A percentile compares a stretch with the other conserved stretches of the same genome.
Conservation (phyloP, 148 eudicot species). For the Bassia scoparia region DNA sequence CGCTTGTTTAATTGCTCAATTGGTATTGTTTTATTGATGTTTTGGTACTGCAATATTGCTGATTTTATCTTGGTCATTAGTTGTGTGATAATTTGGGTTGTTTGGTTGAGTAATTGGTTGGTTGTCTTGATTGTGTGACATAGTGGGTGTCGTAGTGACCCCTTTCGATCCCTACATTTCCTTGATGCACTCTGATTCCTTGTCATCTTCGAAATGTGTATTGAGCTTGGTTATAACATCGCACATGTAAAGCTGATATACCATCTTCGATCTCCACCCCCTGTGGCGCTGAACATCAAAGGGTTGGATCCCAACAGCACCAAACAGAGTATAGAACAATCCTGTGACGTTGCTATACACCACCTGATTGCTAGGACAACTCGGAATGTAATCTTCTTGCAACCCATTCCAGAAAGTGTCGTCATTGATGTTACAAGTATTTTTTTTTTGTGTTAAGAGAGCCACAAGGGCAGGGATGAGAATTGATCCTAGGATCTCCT, state of each 20-base stretch:
- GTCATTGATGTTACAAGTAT: neutral
- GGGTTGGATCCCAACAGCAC: neutral
- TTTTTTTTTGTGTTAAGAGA: no score
- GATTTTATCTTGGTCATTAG: no score
- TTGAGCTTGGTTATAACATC: neutral
- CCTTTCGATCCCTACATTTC: no score
- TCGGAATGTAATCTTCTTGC: neutral
- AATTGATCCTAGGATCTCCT: no score
- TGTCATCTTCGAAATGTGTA: neutral
- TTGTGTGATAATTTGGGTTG: no score
- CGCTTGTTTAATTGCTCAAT: no score
- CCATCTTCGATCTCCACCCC: neutral
- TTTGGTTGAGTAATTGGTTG: no score
- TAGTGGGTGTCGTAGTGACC: no score
- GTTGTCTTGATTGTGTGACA: no score
- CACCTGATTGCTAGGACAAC: neutral
- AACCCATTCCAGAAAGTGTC: neutral
- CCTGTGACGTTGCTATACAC: neutral
- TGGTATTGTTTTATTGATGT: no score
- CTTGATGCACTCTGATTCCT: neutral
- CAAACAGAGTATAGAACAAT: slow-evolving; percentile 1
- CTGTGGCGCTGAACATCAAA: slow-evolving; percentile 7
- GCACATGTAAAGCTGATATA: neutral
- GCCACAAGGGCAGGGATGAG: no score
- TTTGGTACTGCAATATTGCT: no score